Evolutionary conservation across 768 basidiomycete genomes (phyloP), one percentile per base, ranked within the genome.

Genomic region (Collybiopsis luxurians): DNA sequence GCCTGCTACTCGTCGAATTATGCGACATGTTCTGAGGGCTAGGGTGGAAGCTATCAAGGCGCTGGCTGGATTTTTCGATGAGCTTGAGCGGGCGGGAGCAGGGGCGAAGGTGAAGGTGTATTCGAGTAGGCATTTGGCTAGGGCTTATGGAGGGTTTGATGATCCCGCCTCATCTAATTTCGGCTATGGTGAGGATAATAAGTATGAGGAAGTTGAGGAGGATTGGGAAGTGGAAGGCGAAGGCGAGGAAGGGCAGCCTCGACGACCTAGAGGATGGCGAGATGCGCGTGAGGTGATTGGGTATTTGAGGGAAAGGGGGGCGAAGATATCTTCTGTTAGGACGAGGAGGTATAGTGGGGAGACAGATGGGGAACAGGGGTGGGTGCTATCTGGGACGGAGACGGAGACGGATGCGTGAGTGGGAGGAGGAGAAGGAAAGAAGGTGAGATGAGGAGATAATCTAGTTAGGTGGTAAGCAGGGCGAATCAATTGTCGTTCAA

Each of bases 11-110:
- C 85, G 92, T 44, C 83, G 86, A 44, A 83, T 97, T 57, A 86
- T 98, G 63, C 89, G 92, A 19, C 92, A 97, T 71, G 90, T 97
- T 56, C 76, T 98, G 51, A 81, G 90, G 17, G 87, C 90, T 24
- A 87, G 95, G n/a, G 81, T 86, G 4, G 86, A 93, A 67, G 93
- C 94, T 15, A 82, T 87, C 34, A 84, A 85, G 58, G 84, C 86
- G 5, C 81, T 98, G 17, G 86, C 87, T 17, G 71, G 73, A 51
- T 87, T 92, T 67, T 83, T 96, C 57, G 79, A 83, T 34, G 79
- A 87, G 54, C 72, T 95, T 57, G 82, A 77, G 58, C 72, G 63
- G 56, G 66, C 61, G 46, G 69, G 70, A 43, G 62, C 53, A 47
- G 71, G 70, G 48, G 78, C 68, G 69, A 77, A 68, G 70, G 75